Conservation (phyloP, 306 rosid species). For the Inga oerstediana region DNA sequence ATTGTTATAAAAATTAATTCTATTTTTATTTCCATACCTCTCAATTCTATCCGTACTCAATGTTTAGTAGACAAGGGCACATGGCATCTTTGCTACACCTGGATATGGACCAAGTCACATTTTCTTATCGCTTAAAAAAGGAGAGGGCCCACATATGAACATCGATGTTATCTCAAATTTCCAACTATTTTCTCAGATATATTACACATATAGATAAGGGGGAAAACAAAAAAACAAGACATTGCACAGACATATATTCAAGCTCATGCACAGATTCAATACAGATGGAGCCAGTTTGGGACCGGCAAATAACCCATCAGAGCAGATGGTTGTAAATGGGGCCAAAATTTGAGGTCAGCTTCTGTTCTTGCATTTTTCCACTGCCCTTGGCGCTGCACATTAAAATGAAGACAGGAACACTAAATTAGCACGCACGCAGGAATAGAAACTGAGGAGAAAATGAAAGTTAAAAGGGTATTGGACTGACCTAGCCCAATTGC, state of each 20-base stretch:
- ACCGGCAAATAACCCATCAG: slow-evolving; percentile 4
- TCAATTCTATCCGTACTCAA: not conserved
- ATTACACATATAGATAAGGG: not conserved
- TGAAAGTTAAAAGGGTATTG: not conserved
- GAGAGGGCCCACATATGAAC: slow-evolving; percentile 53
- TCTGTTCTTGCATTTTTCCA: slow-evolving; percentile 79
- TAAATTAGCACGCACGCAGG: not conserved
- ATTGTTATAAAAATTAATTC: no score
- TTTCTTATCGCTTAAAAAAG: slow-evolving; percentile 8
- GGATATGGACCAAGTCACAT: slow-evolving; percentile 20
- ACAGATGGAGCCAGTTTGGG: slow-evolving; percentile 4
- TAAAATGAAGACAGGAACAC: not conserved
- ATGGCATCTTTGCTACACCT: not conserved
- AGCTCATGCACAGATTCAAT: slow-evolving; percentile 44
- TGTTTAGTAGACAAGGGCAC: slow-evolving; percentile 11
- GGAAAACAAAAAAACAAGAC: not conserved
- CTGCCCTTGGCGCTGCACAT: slow-evolving; percentile 69
- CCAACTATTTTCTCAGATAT: slow-evolving; percentile 46
- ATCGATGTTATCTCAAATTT: slow-evolving; percentile 26
- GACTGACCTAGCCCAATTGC: slow-evolving; percentile 73
- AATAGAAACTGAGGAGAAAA: no score
- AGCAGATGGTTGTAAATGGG: not conserved
- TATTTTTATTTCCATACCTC: no score
- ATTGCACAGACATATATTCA: slow-evolving; percentile 46
- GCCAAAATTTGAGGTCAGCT: slow-evolving; percentile 38